Base-by-base conservation (phyloP, 2,329 filamentous ascomycete species). In the Trichoderma semiorbis region DNA sequence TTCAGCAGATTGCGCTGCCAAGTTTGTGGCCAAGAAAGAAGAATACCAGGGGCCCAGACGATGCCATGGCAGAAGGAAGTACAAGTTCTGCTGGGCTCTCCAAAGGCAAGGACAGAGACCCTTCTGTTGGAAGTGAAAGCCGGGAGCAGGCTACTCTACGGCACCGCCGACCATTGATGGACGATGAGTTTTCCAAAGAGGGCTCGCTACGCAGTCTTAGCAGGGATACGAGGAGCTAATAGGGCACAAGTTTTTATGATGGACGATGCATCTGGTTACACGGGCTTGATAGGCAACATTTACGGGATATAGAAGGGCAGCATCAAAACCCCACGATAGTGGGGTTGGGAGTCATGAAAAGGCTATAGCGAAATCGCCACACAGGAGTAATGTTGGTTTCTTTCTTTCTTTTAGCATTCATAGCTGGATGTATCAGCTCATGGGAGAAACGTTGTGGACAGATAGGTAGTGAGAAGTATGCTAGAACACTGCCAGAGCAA, bases 1-100 rank as follows among this genome's bases (percentile, higher is more conserved):
- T 96, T 80, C 93, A 96, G 79, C 93, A 96, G 78, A 95, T 96
- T 74, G 92, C 92, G 0, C 84, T 97, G 10, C 93, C 93, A 0
- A 94, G 90, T 75, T 79, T 96, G 72, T 97, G 93, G 93, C 93
- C 93, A 1, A 85, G 93, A 61, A 95, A 95, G 84, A 92, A 90
- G 83, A 97, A 94, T 76, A 94, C 93, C 0, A 84, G 93, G 30
- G 93, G 92, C 5, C 91, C 91, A 1, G 91, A 91, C 24, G 90
- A 91, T 26, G 81, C 81, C 4, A 80, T 86, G 34, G 81, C 84
- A 6, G 86, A 86, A 47, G 81, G 79, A 50, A 80, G 79, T n/a
- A n/a, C 32, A 32, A 79, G 81, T 5, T 87, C 87, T 10, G 80
- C 86, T n/a, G 82, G 86, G 58, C 85, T 87, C 65, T 75, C 80